These are phyloP conservation scores for Rhinocladiella similis DNA, from an alignment of 2,329 filamentous ascomycete species.

Conservation along the genomic window DNA sequence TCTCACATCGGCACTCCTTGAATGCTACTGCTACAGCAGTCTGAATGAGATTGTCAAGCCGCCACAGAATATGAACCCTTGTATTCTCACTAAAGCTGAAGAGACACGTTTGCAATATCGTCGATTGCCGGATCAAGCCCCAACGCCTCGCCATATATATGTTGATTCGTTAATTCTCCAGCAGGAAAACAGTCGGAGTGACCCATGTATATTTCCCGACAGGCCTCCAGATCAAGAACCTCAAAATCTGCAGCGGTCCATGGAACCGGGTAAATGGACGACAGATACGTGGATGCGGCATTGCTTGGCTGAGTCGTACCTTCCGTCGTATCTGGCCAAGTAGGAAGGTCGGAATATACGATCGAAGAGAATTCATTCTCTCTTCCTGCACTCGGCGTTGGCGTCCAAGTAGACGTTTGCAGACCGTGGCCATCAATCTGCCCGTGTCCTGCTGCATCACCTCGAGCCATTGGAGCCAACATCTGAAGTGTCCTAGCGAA, in stretches of 20 bases:
- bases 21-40: not conserved
- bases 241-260: slow-evolving; percentile 7
- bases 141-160: no score
- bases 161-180: no score
- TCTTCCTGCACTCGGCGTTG: no score
- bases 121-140: no score
- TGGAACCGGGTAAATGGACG: slow-evolving; percentile 2
- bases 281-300: not conserved
- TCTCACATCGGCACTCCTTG: no score
- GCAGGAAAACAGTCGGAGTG: not conserved
- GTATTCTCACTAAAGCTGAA: no score
- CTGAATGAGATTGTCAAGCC: not conserved
- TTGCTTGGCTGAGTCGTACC: not conserved
- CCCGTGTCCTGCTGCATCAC: no score
- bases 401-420: no score
- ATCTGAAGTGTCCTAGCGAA: not conserved
- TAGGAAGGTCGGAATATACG: not conserved
- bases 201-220: not conserved
- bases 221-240: not conserved
- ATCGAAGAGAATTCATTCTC: not conserved
- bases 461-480: not conserved
- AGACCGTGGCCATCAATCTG: no score
- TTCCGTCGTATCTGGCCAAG: no score
- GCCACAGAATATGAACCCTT: not conserved
- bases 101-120: no score